phyloP scores from a whole-genome alignment of 495 filamentous ascomycete species.

The Penicillium simplicissimum region DNA sequence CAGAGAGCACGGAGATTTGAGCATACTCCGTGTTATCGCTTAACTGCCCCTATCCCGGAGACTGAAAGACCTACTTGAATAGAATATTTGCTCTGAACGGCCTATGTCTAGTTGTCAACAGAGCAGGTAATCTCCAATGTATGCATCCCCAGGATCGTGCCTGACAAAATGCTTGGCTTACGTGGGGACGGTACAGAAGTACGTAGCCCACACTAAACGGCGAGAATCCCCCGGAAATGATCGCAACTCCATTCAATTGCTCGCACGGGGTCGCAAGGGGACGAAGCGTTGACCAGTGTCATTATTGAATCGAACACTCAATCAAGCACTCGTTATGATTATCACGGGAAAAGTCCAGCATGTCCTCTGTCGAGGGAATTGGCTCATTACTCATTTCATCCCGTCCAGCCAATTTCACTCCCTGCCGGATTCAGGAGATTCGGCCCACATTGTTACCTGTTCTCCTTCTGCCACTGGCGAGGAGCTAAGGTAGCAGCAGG shows the following conservation, averaged over 20 bases:
- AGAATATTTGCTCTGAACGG: too few relatives aligned
- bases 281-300: constrained; percentile 21
- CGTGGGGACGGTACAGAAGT: constrained; percentile 17
- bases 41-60: not conserved
- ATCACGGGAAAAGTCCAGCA: not conserved
- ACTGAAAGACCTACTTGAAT: too few relatives aligned
- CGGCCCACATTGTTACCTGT: not conserved
- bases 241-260: constrained; percentile 20
- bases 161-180: constrained; percentile 32
- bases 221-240: constrained; percentile 44
- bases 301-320: not conserved
- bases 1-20: not conserved
- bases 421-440: constrained; percentile 4
- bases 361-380: not conserved
- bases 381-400: not conserved
- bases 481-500: not conserved
- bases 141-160: not conserved
- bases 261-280: constrained; percentile 38
- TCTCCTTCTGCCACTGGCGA: not conserved
- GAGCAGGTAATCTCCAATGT: not conserved
- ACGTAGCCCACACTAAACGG: constrained; percentile 22
- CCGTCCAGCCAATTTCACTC: not conserved
- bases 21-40: not conserved
- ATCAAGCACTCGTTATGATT: too few relatives aligned
- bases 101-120: not conserved